These are phyloP conservation scores for Cladophialophora immunda DNA, from an alignment of 2,329 filamentous ascomycete genomes.

Conservation along the genomic window DNA sequence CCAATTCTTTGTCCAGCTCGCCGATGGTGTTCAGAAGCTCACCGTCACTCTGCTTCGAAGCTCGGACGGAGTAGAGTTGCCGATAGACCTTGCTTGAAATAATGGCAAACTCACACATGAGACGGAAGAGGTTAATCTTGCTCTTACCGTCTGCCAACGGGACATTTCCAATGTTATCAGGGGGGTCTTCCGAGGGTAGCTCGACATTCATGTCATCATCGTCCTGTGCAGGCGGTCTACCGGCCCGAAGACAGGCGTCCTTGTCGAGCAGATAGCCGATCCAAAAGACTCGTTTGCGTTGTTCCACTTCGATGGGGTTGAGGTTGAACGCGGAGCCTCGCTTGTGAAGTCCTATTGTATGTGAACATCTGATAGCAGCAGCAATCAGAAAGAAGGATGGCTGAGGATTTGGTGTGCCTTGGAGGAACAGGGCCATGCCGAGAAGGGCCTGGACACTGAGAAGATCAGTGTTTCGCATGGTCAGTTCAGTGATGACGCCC, in stretches of 20 bases:
- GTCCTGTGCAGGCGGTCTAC: conserved; percentile 75
- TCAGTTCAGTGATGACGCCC: conserved; percentile 89
- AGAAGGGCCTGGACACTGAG: conserved; percentile 92
- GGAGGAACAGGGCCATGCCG: conserved; percentile 92
- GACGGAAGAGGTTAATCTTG: conserved; percentile 93
- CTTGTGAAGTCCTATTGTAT: conserved; percentile 96
- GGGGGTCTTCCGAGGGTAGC: conserved; percentile 86
- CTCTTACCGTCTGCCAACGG: conserved; percentile 86
- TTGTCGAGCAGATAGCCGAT: conserved; percentile 78
- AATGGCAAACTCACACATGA: conserved; percentile 88
- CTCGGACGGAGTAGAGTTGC: conserved; percentile 89
- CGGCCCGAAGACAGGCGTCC: conserved; percentile 76
- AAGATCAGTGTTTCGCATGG: conserved; percentile 94
- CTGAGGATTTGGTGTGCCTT: conserved; percentile 95
- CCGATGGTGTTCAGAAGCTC: conserved; percentile 95
- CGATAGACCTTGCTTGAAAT: conserved; percentile 97
- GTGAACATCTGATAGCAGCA: conserved; percentile 86
- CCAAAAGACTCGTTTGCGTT: conserved; percentile 81
- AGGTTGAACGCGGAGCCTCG: conserved; percentile 90
- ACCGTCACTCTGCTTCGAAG: conserved; percentile 88
- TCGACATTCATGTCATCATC: conserved; percentile 95
- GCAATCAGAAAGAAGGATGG: conserved; percentile 91
- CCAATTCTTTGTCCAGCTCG: conserved; percentile 86
- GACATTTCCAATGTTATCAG: conserved; percentile 94
- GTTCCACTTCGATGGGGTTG: conserved; percentile 92